phyloP scores from a whole-genome alignment of 768 basidiomycete genomes.

The Pleurotus cornucopiae region DNA sequence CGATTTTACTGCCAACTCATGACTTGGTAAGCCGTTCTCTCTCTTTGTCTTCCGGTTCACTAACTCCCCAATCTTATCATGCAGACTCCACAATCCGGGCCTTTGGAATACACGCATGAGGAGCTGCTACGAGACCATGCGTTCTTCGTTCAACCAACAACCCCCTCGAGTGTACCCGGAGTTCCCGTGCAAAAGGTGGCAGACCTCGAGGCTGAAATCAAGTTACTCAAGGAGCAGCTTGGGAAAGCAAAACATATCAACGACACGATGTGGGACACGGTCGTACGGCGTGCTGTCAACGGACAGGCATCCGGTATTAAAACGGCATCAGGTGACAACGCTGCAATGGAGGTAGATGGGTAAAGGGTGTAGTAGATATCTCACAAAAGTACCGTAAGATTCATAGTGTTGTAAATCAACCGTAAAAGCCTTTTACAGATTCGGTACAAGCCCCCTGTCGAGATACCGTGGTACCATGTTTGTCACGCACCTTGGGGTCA shows the following conservation, averaged over 20 bases:
- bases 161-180: constrained; percentile 27
- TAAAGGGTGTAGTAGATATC: too few relatives aligned
- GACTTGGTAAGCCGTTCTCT: constrained; percentile 30
- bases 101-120: constrained; percentile 39
- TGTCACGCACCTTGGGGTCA: neutral
- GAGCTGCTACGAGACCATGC: constrained; percentile 65
- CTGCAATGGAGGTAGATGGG: neutral
- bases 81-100: constrained; percentile 22
- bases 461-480: neutral
- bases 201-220: constrained; percentile 73
- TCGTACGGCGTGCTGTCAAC: constrained; percentile 54
- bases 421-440: neutral
- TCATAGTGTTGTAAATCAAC: neutral
- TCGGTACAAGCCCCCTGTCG: neutral
- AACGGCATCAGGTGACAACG: neutral
- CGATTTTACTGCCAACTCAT: constrained; percentile 52
- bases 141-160: constrained; percentile 52
- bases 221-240: constrained; percentile 60
- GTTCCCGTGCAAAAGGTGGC: constrained; percentile 49
- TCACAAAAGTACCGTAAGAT: neutral
- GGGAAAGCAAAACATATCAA: constrained; percentile 88
- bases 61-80: neutral
- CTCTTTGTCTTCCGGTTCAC: neutral
- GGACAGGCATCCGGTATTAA: constrained; percentile 1
- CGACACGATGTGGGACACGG: constrained; percentile 88